These are phyloP conservation scores for Paecilomyces sp. DNA, from an alignment of 2,329 filamentous ascomycete species.

Conservation along the genomic window DNA sequence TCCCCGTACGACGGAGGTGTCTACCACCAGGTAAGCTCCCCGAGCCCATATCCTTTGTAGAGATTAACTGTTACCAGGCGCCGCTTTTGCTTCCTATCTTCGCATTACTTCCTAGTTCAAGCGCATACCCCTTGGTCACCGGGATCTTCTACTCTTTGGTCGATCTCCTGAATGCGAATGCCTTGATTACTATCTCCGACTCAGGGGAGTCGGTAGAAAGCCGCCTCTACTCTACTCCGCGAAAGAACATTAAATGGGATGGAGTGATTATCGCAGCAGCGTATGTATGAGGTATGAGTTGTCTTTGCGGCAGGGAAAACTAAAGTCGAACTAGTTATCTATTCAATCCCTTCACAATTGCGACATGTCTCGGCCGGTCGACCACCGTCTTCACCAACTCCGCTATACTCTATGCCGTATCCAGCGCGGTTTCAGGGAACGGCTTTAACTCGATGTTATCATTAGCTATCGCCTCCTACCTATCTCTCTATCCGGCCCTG, in stretches of 20 bases:
- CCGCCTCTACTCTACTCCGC: slow-evolving; percentile 68
- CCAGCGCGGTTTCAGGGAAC: slow-evolving; percentile 69
- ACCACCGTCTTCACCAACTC: slow-evolving; percentile 84
- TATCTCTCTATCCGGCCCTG: slow-evolving; percentile 85
- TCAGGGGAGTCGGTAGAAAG: slow-evolving; percentile 72
- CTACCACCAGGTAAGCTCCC: slow-evolving; percentile 52
- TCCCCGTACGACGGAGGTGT: slow-evolving; percentile 95
- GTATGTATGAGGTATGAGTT: slow-evolving; percentile 42
- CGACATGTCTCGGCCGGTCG: slow-evolving; percentile 82
- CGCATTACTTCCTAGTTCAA: slow-evolving; percentile 70
- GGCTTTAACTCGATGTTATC: slow-evolving; percentile 73
- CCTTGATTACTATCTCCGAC: slow-evolving; percentile 70
- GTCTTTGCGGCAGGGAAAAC: neutral
- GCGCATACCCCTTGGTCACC: slow-evolving; percentile 62
- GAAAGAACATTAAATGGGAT: slow-evolving; percentile 67
- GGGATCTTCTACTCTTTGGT: slow-evolving; percentile 72
- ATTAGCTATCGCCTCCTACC: slow-evolving; percentile 78
- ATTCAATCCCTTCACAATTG: slow-evolving; percentile 90
- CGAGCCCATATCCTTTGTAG: neutral
- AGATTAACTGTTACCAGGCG: slow-evolving; percentile 46
- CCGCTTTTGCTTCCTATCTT: slow-evolving; percentile 88
- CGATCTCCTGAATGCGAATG: slow-evolving; percentile 75
- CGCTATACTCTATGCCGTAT: slow-evolving; percentile 76
- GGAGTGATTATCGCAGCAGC: slow-evolving; percentile 70
- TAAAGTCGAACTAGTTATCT: slow-evolving; percentile 58